Evolutionary conservation across 1,284 basidiomycete genomes (phyloP).

Genomic region (Salmacisia buchloeana): DNA sequence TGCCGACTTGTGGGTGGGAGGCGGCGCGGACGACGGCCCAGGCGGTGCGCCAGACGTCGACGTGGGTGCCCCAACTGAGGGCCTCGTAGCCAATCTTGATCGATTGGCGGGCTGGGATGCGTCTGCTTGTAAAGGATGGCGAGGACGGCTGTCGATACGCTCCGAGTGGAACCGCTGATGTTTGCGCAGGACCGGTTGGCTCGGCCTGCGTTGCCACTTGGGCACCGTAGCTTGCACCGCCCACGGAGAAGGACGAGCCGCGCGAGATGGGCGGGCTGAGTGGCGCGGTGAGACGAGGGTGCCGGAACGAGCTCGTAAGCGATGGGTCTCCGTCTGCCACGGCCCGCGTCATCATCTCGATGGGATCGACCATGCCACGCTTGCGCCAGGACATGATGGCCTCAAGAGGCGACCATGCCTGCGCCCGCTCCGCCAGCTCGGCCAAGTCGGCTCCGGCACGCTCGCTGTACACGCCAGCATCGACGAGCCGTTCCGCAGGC

Average conservation of each 20-base stretch:
- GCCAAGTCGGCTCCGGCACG: constrained; percentile 40
- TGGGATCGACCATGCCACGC: neutral
- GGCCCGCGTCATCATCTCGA: neutral
- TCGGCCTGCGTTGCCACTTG: no score
- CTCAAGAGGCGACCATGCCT: neutral
- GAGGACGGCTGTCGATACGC: no score
- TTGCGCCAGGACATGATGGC: neutral
- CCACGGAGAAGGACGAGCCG: no score
- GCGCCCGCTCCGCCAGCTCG: constrained; percentile 21
- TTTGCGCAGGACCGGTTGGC: no score
- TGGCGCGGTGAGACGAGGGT: neutral
- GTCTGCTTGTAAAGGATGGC: neutral
- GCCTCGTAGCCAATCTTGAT: constrained; percentile 42
- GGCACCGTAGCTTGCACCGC: constrained; percentile 14
- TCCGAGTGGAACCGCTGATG: no score
- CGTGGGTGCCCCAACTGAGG: constrained; percentile 36
- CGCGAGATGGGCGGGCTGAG: neutral
- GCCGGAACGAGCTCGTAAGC: neutral
- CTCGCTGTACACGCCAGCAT: constrained; percentile 18
- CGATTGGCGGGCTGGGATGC: neutral
- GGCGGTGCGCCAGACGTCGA: constrained; percentile 46
- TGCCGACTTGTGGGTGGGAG: constrained; percentile 47
- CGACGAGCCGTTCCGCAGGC: constrained; percentile 18
- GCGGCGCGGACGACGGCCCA: constrained; percentile 45
- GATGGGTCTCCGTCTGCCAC: no score